These are phyloP conservation scores for Lunasporangiospora selenospora DNA, from an alignment of 192 early-diverging fungal species.

Conservation along the genomic window DNA sequence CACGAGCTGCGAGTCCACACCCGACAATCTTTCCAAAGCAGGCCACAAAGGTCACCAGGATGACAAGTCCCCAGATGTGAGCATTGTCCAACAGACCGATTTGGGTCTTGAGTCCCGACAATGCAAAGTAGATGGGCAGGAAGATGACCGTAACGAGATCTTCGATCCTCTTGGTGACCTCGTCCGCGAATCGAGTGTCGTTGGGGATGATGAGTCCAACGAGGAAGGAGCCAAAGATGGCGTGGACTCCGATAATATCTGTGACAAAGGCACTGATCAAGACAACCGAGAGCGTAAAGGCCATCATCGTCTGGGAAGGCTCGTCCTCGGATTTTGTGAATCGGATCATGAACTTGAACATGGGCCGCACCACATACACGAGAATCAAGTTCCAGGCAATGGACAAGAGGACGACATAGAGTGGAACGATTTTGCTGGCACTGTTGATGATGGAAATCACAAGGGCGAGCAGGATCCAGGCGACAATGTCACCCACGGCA, in stretches of 20 bases:
- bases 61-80: slow-evolving; percentile 74
- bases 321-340: slow-evolving; percentile 58
- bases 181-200: slow-evolving; percentile 85
- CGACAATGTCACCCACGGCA: slow-evolving; percentile 85
- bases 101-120: slow-evolving; percentile 92
- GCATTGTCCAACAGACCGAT: slow-evolving; percentile 76
- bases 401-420: slow-evolving; percentile 83
- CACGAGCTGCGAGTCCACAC: slow-evolving; percentile 69
- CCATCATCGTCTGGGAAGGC: slow-evolving; percentile 66
- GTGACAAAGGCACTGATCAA: slow-evolving; percentile 83
- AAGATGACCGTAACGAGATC: slow-evolving; percentile 88
- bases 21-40: slow-evolving; percentile 90
- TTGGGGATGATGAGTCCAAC: slow-evolving; percentile 89
- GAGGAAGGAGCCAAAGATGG: slow-evolving; percentile 94
- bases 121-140: slow-evolving; percentile 92
- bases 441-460: slow-evolving; percentile 89
- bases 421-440: slow-evolving; percentile 66
- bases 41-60: slow-evolving; percentile 79
- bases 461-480: slow-evolving; percentile 85
- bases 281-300: slow-evolving; percentile 76
- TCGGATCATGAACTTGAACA: slow-evolving; percentile 59
- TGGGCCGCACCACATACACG: slow-evolving; percentile 69
- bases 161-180: slow-evolving; percentile 92
- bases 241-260: slow-evolving; percentile 86
- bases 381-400: slow-evolving; percentile 77